Evolutionary conservation across 2,329 filamentous ascomycete species (phyloP), one percentile per base, ranked within the genome.

Genomic region (Dactylonectria macrodidyma): DNA sequence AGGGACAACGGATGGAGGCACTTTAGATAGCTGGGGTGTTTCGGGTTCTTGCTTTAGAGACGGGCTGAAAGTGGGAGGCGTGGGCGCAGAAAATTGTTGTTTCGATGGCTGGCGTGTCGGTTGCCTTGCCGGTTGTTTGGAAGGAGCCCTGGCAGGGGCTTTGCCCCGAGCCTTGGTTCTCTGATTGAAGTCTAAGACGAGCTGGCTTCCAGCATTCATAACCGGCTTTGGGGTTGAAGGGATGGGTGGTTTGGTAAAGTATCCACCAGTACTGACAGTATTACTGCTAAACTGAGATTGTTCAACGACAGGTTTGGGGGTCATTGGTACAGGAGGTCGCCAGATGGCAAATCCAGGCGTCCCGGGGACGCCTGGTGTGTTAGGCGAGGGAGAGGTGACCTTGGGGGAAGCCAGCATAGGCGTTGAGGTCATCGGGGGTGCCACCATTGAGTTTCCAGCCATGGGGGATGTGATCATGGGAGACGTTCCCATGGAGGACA

Each of bases 181-280:
- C 5, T 77, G 75, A 64, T 80, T 80, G 61, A 81, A 75, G 62
- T 82, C 81, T 59, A 82, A 67, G 30, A 82, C 79, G 55, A 82
- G 78, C 63, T 82, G 81, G 58, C 75, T 81, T 14, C 75, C 76
- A 26, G 71, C 68, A 54, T 76, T 78, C 61, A 82, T 74, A 34
- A 78, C 74, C 11, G 82, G 79, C 67, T 84, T 84, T 10, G 81
- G 79, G 38, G 79, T 81, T 36, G 81, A 79, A 33, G 82, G 81
- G 10, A 82, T 74, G 1, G 82, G 81, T 7, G 82, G 82, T 57
- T 80, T 81, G 22, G 72, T 57, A 59, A 78, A 80, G 66, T 79
- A 81, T 16, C 77, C 74, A 33, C 65, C 70, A n/a, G 70, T 68
- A 33, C 68, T 73, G 38, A 67, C 66, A 50, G 73, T 62, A 62